Evolutionary conservation across 345 rosid genomes (phyloP).

Genomic region (Viola odorata): DNA sequence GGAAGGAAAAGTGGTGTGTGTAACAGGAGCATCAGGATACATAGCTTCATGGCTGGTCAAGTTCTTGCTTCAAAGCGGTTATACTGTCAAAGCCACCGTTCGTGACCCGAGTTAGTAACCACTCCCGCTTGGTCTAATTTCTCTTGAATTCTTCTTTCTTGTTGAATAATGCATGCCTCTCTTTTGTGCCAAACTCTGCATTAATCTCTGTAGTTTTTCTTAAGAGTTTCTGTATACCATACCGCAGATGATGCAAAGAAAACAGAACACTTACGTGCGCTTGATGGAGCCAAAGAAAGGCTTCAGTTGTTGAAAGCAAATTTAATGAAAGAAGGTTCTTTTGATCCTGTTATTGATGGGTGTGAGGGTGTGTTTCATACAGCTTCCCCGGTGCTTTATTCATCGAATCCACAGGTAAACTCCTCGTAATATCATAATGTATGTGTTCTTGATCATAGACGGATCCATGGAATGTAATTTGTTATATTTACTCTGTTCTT

Average conservation of each 20-base stretch:
- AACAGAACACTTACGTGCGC: slow-evolving; percentile 3
- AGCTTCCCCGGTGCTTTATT: neutral
- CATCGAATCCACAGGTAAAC: neutral
- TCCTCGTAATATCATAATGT: no score
- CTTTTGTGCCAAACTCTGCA: no score
- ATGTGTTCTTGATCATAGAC: no score
- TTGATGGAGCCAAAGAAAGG: slow-evolving; percentile 12
- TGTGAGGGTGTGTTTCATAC: slow-evolving; percentile 13
- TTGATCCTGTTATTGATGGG: slow-evolving; percentile 6
- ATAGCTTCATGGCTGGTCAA: slow-evolving; percentile 23
- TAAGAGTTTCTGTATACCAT: neutral
- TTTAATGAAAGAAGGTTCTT: slow-evolving; percentile 12
- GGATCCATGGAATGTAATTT: no score
- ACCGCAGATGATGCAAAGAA: slow-evolving; percentile 7
- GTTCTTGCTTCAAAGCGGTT: slow-evolving; percentile 19
- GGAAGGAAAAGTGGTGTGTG: slow-evolving; percentile 14
- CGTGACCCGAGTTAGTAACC: slow-evolving; percentile 13
- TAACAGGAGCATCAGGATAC: slow-evolving; percentile 18
- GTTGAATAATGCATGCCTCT: no score
- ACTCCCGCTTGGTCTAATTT: neutral
- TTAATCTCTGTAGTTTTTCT: no score
- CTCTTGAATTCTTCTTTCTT: no score
- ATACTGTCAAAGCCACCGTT: slow-evolving; percentile 21
- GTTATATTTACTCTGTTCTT: no score
- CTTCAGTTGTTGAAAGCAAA: slow-evolving; percentile 9